Conservation (phyloP, 2,329 filamentous ascomycete species). For the Cryphonectria nitschkei region DNA sequence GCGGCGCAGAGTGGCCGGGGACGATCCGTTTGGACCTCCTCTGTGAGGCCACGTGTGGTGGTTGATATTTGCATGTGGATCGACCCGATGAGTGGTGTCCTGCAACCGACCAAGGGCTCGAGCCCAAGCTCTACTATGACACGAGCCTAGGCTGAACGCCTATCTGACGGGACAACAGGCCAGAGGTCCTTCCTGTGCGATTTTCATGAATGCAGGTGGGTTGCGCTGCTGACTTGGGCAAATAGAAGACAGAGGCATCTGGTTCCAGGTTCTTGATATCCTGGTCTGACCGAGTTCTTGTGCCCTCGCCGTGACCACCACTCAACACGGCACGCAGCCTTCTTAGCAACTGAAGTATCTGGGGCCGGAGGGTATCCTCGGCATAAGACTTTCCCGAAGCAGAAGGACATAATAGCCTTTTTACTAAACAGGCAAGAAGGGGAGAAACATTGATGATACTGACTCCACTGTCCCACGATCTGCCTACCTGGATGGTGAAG, state of each 20-base stretch:
- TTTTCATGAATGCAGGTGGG: background rate
- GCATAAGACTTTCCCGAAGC: background rate
- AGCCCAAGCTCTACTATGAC: background rate
- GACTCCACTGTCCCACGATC: background rate
- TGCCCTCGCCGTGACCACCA: background rate
- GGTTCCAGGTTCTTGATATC: background rate
- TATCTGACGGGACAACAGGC: background rate
- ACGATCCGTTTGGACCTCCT: conserved; percentile 54
- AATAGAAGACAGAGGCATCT: background rate
- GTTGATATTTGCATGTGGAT: background rate
- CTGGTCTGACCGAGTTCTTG: background rate
- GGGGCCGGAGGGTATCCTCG: background rate
- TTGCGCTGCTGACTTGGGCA: background rate
- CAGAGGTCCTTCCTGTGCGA: background rate
- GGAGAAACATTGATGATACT: background rate
- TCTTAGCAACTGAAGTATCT: background rate
- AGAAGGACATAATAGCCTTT: background rate
- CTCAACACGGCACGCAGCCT: background rate
- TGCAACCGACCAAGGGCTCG: background rate
- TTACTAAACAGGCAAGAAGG: background rate
- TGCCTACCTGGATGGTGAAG: background rate
- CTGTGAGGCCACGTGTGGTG: conserved; percentile 34
- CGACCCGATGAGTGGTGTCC: background rate
- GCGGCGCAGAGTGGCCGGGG: conserved; percentile 48
- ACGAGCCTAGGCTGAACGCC: background rate